A percentile compares a stretch with the other conserved stretches of the same genome.
phyloP scores from a whole-genome alignment of 2,329 filamentous ascomycete genomes.

The Raffaelea ambrosiae region DNA sequence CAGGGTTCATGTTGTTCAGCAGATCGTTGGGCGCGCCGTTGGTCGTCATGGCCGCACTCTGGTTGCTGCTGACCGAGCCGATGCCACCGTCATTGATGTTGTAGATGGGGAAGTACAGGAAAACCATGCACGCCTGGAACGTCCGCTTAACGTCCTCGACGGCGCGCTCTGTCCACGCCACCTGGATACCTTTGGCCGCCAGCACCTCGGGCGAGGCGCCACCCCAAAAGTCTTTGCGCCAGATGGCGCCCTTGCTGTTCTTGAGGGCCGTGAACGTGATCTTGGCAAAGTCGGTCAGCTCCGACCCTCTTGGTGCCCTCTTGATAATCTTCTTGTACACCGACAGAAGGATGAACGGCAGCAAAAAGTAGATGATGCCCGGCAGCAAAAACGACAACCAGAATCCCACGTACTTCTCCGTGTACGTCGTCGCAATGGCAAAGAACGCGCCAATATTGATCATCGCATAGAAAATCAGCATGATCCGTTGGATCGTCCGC shows the following conservation, averaged over 20 bases:
- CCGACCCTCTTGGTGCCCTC: slow-evolving; percentile 55
- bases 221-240: slow-evolving; percentile 49
- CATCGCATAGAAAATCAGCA: slow-evolving; percentile 48
- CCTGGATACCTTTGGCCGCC: slow-evolving; percentile 34
- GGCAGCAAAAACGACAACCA: slow-evolving; percentile 55
- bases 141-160: slow-evolving; percentile 56
- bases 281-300: slow-evolving; percentile 50
- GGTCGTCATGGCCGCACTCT: slow-evolving; percentile 33
- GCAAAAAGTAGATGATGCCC: slow-evolving; percentile 46
- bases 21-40: slow-evolving; percentile 52
- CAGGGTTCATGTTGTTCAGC: slow-evolving; percentile 48
- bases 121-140: slow-evolving; percentile 30
- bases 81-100: slow-evolving; percentile 31
- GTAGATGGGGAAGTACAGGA: slow-evolving; percentile 32
- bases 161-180: slow-evolving; percentile 57
- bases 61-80: slow-evolving; percentile 25
- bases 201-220: slow-evolving; percentile 47
- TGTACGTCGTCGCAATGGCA: slow-evolving; percentile 59
- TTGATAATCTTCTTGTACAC: slow-evolving; percentile 50
- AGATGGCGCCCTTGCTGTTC: slow-evolving; percentile 41
- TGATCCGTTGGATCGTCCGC: slow-evolving; percentile 35
- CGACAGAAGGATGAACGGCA: slow-evolving; percentile 47
- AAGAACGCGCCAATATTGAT: slow-evolving; percentile 59
- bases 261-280: slow-evolving; percentile 47
- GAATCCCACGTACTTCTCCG: slow-evolving; percentile 69